A percentile compares a stretch with the other conserved stretches of the same genome.
Evolutionary conservation across 1,284 basidiomycete species (phyloP).

Genomic region (Ganoderma leucocontextum): DNA sequence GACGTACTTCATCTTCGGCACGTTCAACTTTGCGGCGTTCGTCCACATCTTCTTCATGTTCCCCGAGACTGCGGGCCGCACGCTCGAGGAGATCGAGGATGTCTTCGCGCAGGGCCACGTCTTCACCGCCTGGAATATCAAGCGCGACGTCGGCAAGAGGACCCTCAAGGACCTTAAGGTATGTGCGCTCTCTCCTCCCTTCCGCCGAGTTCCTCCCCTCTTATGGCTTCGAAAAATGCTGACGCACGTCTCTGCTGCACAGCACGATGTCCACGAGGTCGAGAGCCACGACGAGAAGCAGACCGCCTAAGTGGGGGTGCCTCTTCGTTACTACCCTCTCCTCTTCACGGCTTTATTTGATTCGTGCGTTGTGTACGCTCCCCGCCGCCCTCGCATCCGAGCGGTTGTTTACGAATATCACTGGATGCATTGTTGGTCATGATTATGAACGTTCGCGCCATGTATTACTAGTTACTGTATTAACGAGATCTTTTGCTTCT

Average conservation of each 20-base stretch:
- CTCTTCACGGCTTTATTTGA: no score
- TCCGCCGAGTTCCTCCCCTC: no score
- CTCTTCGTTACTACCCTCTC: not conserved
- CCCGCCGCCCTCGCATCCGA: not conserved
- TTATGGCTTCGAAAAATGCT: not conserved
- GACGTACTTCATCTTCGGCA: conserved; percentile 77
- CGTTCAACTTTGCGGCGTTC: conserved; percentile 78
- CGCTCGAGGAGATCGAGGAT: conserved; percentile 80
- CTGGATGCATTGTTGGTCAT: not conserved
- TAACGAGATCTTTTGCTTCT: not conserved
- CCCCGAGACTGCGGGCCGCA: conserved; percentile 76
- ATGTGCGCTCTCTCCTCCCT: not conserved
- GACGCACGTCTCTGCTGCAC: not conserved
- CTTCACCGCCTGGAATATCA: conserved; percentile 78
- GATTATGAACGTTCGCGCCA: conserved; percentile 7
- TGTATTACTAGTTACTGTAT: conserved; percentile 14
- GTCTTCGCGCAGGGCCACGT: conserved; percentile 73
- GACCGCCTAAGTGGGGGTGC: conserved; percentile 11
- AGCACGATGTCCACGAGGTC: conserved; percentile 31
- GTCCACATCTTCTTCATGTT: conserved; percentile 78
- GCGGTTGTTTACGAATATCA: not conserved
- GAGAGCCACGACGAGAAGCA: conserved; percentile 32
- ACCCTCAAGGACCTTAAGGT: conserved; percentile 56
- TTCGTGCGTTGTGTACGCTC: not conserved
- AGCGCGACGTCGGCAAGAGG: conserved; percentile 68